Percentiles rank a stretch among this genome's conserved stretches.
phyloP scores from a whole-genome alignment of 352 stramenopile species.

The Globisporangium cederbergense region DNA sequence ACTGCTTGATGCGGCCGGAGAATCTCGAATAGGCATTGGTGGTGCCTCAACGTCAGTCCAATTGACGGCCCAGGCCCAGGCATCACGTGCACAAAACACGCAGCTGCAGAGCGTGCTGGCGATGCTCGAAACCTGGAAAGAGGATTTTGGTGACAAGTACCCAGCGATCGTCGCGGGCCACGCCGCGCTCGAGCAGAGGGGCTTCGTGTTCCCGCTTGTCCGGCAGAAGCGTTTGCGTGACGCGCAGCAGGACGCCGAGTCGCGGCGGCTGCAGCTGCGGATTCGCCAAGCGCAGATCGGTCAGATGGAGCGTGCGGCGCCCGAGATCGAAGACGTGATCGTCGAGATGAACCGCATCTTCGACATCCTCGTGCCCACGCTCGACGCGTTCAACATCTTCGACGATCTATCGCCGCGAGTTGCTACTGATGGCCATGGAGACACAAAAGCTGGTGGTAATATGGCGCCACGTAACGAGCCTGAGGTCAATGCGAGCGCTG shows the following conservation, averaged over 20 bases:
- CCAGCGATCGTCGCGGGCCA: constrained; percentile 51
- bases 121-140: constrained; percentile 61
- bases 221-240: constrained; percentile 9
- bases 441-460: not conserved
- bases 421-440: not conserved
- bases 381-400: constrained; percentile 55
- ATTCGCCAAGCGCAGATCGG: constrained; percentile 21
- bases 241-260: constrained; percentile 27
- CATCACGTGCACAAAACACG: not conserved
- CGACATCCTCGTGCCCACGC: constrained; percentile 67
- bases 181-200: constrained; percentile 37
- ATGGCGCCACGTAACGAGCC: not conserved
- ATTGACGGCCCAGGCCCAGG: constrained; percentile 14
- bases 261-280: constrained; percentile 10
- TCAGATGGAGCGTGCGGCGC: constrained; percentile 37
- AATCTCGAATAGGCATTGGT: constrained; percentile 1
- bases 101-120: constrained; percentile 28
- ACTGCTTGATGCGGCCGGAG: constrained; percentile 44
- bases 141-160: constrained; percentile 55
- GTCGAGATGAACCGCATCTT: constrained; percentile 74
- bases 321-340: constrained; percentile 65
- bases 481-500: not conserved
- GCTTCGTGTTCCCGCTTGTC: constrained; percentile 49
- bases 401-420: not conserved
- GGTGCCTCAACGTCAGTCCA: not conserved